Conservation (phyloP, 176 grass and related monocot genomes). For the Thinopyrum elongatum region DNA sequence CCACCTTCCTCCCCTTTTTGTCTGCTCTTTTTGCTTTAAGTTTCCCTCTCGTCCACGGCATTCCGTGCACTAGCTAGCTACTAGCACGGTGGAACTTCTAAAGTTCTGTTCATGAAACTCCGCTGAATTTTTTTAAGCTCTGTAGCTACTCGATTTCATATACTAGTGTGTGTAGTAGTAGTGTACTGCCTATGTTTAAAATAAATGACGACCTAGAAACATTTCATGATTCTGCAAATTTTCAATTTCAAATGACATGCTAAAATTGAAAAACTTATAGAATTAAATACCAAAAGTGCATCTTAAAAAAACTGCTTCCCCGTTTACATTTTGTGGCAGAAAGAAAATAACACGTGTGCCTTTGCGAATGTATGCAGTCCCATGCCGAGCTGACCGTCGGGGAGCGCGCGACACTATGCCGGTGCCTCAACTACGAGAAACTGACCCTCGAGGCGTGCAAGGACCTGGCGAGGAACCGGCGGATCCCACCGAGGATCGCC, state of each 20-base stretch:
- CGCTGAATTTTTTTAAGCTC: neutral
- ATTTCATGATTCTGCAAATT: too few relatives aligned
- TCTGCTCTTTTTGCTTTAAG: neutral
- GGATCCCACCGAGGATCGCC: slow-evolving; percentile 69
- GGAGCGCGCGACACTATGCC: slow-evolving; percentile 63
- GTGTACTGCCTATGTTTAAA: too few relatives aligned
- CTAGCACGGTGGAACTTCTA: too few relatives aligned
- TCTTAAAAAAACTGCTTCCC: too few relatives aligned
- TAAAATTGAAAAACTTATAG: too few relatives aligned
- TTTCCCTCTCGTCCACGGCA: neutral
- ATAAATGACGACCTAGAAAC: too few relatives aligned
- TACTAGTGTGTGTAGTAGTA: too few relatives aligned
- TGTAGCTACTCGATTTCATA: neutral
- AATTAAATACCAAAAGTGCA: too few relatives aligned
- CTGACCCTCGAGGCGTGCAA: slow-evolving; percentile 89
- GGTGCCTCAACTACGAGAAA: slow-evolving; percentile 96
- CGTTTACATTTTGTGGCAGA: neutral
- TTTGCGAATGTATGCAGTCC: slow-evolving; percentile 39
- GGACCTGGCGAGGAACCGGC: slow-evolving; percentile 75
- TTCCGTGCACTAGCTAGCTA: neutral
- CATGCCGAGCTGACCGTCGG: slow-evolving; percentile 50
- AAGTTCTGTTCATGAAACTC: neutral
- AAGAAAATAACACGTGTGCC: neutral
- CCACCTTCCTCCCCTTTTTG: neutral
- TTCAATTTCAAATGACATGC: too few relatives aligned